A percentile compares a stretch with the other conserved stretches of the same genome.
Conservation (phyloP, 2,329 filamentous ascomycete genomes). For the Trichoderma oligosporum region DNA sequence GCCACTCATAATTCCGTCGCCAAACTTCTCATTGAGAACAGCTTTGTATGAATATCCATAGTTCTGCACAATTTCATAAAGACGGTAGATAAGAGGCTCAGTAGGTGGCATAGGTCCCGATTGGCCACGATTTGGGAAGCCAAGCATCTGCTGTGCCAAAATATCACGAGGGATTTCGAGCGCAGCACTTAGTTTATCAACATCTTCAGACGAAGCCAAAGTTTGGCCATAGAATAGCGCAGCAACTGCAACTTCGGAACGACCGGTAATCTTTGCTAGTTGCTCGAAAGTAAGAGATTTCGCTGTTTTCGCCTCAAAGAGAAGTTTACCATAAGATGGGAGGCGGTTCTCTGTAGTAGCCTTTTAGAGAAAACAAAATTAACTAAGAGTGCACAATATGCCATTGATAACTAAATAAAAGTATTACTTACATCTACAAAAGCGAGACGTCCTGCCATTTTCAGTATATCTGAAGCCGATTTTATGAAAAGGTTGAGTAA, state of each 20-base stretch:
- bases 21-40: slow-evolving; percentile 5
- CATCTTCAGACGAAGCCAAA: not conserved
- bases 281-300: not conserved
- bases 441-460: too few relatives aligned
- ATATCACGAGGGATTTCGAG: not conserved
- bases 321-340: not conserved
- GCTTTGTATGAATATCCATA: slow-evolving; percentile 1
- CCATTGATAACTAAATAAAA: too few relatives aligned
- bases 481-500: too few relatives aligned
- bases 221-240: slow-evolving; percentile 1
- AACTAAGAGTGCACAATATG: too few relatives aligned
- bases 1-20: not conserved
- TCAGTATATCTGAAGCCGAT: too few relatives aligned
- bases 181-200: not conserved
- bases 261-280: not conserved
- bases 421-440: too few relatives aligned
- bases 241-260: not conserved
- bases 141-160: not conserved
- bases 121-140: not conserved
- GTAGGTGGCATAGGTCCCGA: not conserved
- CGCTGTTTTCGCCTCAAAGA: not conserved
- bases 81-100: not conserved
- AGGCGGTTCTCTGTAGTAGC: not conserved
- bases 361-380: too few relatives aligned
- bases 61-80: not conserved